Evolutionary conservation across 768 basidiomycete species (phyloP).

Genomic region (Lepiota venenata): DNA sequence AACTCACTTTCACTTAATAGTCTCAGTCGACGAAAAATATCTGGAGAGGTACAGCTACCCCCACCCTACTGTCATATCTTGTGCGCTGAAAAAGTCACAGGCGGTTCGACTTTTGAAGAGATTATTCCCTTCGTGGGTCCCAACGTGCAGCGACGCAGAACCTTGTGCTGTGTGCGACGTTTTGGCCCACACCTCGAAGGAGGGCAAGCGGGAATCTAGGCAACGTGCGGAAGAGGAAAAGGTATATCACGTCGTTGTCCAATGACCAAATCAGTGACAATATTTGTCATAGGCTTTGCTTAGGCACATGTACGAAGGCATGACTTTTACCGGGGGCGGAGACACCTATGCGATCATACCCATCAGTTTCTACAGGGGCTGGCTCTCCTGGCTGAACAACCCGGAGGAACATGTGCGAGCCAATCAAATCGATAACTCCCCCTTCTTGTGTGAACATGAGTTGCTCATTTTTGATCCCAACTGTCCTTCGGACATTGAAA

Average conservation of each 20-base stretch:
- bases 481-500: slow-evolving; percentile 52
- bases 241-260: slow-evolving; percentile 31
- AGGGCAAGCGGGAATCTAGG: slow-evolving; percentile 59
- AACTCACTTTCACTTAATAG: slow-evolving; percentile 52
- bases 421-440: slow-evolving; percentile 54
- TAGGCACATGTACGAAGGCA: slow-evolving; percentile 57
- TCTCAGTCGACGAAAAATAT: slow-evolving; percentile 59
- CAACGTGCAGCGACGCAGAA: slow-evolving; percentile 46
- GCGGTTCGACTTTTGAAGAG: slow-evolving; percentile 50
- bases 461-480: slow-evolving; percentile 67
- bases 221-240: slow-evolving; percentile 78
- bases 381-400: slow-evolving; percentile 67
- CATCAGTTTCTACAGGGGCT: slow-evolving; percentile 57
- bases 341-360: slow-evolving; percentile 55
- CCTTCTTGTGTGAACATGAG: slow-evolving; percentile 67
- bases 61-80: background rate
- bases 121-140: slow-evolving; percentile 65
- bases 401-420: slow-evolving; percentile 58
- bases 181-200: slow-evolving; percentile 48
- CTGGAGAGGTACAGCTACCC: slow-evolving; percentile 44
- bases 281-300: slow-evolving; percentile 49
- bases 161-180: slow-evolving; percentile 65
- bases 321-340: slow-evolving; percentile 38
- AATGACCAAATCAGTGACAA: background rate
- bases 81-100: slow-evolving; percentile 28